Percentiles rank a stretch among this genome's conserved stretches.
phyloP scores from a whole-genome alignment of 192 early-diverging fungal genomes.

The Backusella luteola region DNA sequence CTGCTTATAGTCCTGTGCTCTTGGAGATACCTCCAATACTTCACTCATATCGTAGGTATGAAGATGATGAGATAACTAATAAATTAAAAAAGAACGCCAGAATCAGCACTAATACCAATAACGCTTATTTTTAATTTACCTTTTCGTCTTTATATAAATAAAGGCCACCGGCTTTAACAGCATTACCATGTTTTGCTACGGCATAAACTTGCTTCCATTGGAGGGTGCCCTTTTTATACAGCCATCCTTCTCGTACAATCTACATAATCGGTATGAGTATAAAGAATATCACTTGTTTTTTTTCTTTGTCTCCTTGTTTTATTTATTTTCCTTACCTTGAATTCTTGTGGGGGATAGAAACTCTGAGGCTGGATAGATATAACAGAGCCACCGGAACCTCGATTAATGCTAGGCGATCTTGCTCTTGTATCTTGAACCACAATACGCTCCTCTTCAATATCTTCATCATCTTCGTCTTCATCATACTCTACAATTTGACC shows the following conservation, averaged over 20 bases:
- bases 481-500: not conserved
- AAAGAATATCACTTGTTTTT: not conserved
- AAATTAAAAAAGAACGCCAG: not conserved
- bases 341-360: conserved; percentile 22
- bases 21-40: conserved; percentile 44
- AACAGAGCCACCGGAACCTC: conserved; percentile 6
- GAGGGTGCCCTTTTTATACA: conserved; percentile 39
- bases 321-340: conserved; percentile 13
- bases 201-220: conserved; percentile 53
- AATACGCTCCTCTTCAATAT: not conserved
- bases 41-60: conserved; percentile 52
- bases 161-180: conserved; percentile 44
- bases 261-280: conserved; percentile 10
- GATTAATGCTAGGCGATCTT: not conserved
- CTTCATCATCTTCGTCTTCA: not conserved
- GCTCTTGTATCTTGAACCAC: conserved; percentile 11
- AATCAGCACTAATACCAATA: not conserved
- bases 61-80: conserved; percentile 40
- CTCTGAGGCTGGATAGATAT: not conserved
- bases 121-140: conserved; percentile 24
- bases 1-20: conserved; percentile 37
- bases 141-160: conserved; percentile 54
- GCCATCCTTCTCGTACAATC: conserved; percentile 54
- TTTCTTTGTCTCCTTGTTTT: not conserved
- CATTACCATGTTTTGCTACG: conserved; percentile 46